A percentile compares a stretch with the other conserved stretches of the same genome.
phyloP scores from a whole-genome alignment of 768 basidiomycete species.

The Pulveroboletus sp. region DNA sequence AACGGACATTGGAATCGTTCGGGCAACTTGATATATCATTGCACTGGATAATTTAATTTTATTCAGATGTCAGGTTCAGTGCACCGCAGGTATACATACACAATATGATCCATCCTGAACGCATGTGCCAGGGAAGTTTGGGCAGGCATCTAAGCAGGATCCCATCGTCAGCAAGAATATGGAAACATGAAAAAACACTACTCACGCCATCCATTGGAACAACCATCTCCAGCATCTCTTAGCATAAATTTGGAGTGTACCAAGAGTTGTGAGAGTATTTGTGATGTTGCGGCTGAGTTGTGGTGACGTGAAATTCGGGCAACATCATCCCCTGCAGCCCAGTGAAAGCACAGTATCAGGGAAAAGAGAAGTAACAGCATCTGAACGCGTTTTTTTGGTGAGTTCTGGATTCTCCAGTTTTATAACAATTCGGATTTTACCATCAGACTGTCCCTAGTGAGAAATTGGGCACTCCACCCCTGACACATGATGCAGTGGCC shows the following conservation, averaged over 20 bases:
- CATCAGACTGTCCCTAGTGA: background rate
- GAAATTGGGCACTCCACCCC: no score
- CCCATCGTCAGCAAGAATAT: background rate
- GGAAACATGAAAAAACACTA: no score
- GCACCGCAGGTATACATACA: slow-evolving; percentile 4
- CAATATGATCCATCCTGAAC: slow-evolving; percentile 17
- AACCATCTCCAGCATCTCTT: slow-evolving; percentile 7
- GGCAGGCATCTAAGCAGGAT: slow-evolving; percentile 12
- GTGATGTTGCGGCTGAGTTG: background rate
- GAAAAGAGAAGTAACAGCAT: slow-evolving; percentile 13
- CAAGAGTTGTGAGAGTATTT: slow-evolving; percentile 12
- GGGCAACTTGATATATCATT: slow-evolving; percentile 6
- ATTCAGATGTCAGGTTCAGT: background rate
- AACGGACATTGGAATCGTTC: slow-evolving; percentile 10
- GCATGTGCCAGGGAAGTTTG: slow-evolving; percentile 16
- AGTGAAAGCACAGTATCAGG: slow-evolving; percentile 8
- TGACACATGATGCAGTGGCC: no score
- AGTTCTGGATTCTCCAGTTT: background rate
- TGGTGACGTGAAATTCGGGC: background rate
- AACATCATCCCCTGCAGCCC: slow-evolving; percentile 2
- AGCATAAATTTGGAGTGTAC: slow-evolving; percentile 2
- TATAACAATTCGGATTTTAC: background rate
- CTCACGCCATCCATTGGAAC: slow-evolving; percentile 13
- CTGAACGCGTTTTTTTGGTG: background rate
- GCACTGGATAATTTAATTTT: slow-evolving; percentile 11